Evolutionary conservation across 2,329 filamentous ascomycete genomes (phyloP).

Genomic region (Purpureocillium lavendulum): DNA sequence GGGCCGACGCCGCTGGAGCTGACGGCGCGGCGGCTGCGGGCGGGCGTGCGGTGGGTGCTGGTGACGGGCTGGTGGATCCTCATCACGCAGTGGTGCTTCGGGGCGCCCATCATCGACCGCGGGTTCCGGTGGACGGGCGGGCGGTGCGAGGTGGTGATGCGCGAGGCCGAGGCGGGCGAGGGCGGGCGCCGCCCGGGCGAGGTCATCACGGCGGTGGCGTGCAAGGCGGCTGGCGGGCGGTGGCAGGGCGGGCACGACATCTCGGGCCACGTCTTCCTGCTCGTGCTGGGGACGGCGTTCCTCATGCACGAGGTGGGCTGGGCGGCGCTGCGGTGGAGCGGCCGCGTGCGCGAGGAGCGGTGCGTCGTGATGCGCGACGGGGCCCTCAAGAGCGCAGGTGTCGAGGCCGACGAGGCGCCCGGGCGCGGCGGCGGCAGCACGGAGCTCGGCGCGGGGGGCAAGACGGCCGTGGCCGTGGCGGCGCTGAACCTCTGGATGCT

Average conservation of each 20-base stretch:
- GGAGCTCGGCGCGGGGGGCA: slow-evolving; percentile 36
- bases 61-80: slow-evolving; percentile 75
- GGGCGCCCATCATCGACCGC: slow-evolving; percentile 80
- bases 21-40: slow-evolving; percentile 38
- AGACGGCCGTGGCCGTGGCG: slow-evolving; percentile 56
- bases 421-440: slow-evolving; percentile 14
- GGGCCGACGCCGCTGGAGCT: slow-evolving; percentile 11
- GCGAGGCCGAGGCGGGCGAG: slow-evolving; percentile 37
- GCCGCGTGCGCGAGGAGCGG: slow-evolving; percentile 48
- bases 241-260: slow-evolving; percentile 97
- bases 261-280: slow-evolving; percentile 87
- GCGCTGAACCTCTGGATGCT: slow-evolving; percentile 87
- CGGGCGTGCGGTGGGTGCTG: slow-evolving; percentile 57
- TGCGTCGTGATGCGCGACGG: slow-evolving; percentile 59
- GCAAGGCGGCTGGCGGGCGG: slow-evolving; percentile 69
- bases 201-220: slow-evolving; percentile 67
- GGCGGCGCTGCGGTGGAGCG: slow-evolving; percentile 37
- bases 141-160: slow-evolving; percentile 57
- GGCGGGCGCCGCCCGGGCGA: slow-evolving; percentile 35
- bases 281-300: slow-evolving; percentile 77
- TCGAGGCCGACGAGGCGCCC: slow-evolving; percentile 30
- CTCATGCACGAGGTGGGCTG: slow-evolving; percentile 71
- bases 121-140: slow-evolving; percentile 85
- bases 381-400: slow-evolving; percentile 49
- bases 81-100: slow-evolving; percentile 96